These are phyloP conservation scores for Neckera pumila DNA, from an alignment of 225 moss, liverwort and hornwort genomes.

Conservation along the genomic window DNA sequence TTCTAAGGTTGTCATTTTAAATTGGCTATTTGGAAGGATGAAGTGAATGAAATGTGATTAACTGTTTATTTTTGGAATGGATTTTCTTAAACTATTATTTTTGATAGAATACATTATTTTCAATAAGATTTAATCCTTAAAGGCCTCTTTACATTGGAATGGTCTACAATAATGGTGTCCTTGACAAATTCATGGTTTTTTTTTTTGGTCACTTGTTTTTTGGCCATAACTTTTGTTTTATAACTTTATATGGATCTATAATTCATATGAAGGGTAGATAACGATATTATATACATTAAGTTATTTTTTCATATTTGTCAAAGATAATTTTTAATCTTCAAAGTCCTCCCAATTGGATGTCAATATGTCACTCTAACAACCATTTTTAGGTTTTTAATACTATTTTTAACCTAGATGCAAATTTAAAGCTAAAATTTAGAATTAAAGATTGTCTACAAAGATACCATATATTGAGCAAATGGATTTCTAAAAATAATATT, in stretches of 20 bases:
- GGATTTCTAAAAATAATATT: not conserved
- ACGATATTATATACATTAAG: accelerated
- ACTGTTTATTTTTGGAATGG: not conserved
- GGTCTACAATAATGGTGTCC: not conserved
- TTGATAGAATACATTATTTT: not conserved
- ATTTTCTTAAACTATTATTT: not conserved
- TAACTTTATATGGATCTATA: accelerated
- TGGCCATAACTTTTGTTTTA: not conserved
- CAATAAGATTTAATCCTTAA: not conserved
- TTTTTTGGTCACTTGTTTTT: too few species aligned
- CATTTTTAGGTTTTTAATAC: too few species aligned
- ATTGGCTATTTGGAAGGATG: not conserved
- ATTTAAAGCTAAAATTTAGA: too few species aligned
- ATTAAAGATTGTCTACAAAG: not conserved
- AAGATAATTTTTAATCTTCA: not conserved
- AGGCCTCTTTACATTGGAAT: not conserved
- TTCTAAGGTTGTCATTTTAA: not conserved
- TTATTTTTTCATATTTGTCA: not conserved
- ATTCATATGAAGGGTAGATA: not conserved
- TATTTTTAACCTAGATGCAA: not conserved
- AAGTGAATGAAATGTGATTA: accelerated
- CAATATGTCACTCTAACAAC: not conserved
- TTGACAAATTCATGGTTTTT: too few species aligned
- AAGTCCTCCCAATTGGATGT: not conserved
- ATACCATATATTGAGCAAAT: not conserved